Percentiles rank a stretch among this genome's conserved stretches.
phyloP scores from a whole-genome alignment of 2,329 filamentous ascomycete genomes.

The Aspergillus tamarii region DNA sequence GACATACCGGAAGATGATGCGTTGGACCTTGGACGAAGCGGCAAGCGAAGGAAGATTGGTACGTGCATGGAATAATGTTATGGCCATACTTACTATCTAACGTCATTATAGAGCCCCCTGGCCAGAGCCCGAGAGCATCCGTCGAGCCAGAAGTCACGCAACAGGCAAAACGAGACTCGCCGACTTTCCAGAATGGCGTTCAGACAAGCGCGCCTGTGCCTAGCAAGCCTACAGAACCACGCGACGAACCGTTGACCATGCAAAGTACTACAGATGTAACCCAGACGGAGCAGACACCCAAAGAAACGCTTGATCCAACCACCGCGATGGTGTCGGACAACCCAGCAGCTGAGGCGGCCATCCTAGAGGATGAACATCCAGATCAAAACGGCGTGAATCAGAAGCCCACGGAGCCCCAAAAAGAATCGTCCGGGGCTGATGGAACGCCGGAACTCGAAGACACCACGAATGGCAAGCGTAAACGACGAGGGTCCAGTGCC shows the following conservation, averaged over 20 bases:
- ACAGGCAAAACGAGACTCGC: slow-evolving; percentile 4
- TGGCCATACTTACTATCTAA: background rate
- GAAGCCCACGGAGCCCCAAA: background rate
- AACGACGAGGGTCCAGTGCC: slow-evolving; percentile 7
- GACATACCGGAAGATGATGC: slow-evolving; percentile 40
- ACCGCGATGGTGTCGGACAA: background rate
- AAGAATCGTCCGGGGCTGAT: slow-evolving; percentile 11
- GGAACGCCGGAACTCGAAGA: slow-evolving; percentile 12
- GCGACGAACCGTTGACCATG: background rate
- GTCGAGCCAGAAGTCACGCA: slow-evolving; percentile 7
- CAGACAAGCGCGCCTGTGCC: background rate
- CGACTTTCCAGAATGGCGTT: slow-evolving; percentile 11
- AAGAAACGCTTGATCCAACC: background rate
- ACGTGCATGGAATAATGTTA: slow-evolving; percentile 15
- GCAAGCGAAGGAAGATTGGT: slow-evolving; percentile 40
- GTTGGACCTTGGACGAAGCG: slow-evolving; percentile 30
- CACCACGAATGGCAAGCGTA: slow-evolving; percentile 13
- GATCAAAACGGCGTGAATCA: background rate
- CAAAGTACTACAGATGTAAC: background rate
- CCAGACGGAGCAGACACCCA: background rate
- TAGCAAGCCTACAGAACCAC: slow-evolving; percentile 1
- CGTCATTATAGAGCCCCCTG: slow-evolving; percentile 17
- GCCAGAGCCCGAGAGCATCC: slow-evolving; percentile 9
- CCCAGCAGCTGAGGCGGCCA: background rate
- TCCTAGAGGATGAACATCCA: background rate